Evolutionary conservation across 2,329 filamentous ascomycete genomes (phyloP), one percentile per base, ranked within the genome.

Genomic region (Ilyonectria sp.): DNA sequence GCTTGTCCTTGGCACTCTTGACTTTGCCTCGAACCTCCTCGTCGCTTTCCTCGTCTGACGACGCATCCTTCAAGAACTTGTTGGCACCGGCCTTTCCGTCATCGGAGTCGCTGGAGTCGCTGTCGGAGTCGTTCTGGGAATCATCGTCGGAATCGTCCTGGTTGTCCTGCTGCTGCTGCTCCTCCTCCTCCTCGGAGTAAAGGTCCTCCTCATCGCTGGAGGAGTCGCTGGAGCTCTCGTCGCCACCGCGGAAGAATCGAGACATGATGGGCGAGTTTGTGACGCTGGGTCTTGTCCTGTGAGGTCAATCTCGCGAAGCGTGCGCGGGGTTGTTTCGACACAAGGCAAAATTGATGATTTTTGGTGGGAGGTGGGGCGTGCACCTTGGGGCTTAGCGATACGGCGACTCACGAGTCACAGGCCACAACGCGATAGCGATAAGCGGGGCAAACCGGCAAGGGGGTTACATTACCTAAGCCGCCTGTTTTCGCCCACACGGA

Each of bases 1-100:
- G 91, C 89, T 99, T 99, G 86, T 98, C 94, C 85, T 98, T 98
- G 78, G 95, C 95, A 83, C 94, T 98, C 89, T 97, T 98, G 79
- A 98, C 93, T 76, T 96, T 90, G 77, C 92, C 94, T 72, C 92
- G 90, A 73, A 90, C 90, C 72, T 98, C 95, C 72, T 96, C 94
- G 72, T 96, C 95, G 79, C 94, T 95, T 77, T 94, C 91, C 72
- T 95, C 93, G 77, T 96, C 94, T 66, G 90, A 91, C 60, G 82
- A 79, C 74, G 89, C 91, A 75, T 91, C 89, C 78, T 86, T 91
- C 89, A 98, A 91, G 91, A 99, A 99, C 79, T 91, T 89, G 78
- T 87, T 91, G 72, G 93, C 92, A 79, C 95, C 95, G 33, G 85
- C 89, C 76, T 90, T 90, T 73, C 86, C 90, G 60, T 90, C 89